Conservation (phyloP, 108 stramenopile genomes). For the Asterionellopsis glacialis region DNA sequence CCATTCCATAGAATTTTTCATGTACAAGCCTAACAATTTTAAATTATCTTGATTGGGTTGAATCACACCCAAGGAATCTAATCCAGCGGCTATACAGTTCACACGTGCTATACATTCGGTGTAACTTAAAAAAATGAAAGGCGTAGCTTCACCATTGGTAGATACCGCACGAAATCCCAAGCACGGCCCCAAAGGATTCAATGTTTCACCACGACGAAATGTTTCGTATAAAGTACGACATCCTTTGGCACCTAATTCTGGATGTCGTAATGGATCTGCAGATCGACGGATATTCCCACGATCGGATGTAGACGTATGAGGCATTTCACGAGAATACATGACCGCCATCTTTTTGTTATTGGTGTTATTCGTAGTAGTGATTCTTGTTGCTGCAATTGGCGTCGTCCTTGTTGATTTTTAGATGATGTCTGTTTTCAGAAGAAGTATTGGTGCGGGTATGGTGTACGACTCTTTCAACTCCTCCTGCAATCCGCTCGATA, state of each 20-base stretch:
- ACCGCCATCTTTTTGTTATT: no score
- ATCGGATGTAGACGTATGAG: constrained; percentile 27
- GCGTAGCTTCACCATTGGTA: constrained; percentile 76
- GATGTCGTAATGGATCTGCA: constrained; percentile 41
- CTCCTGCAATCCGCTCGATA: no score
- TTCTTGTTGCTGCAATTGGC: no score
- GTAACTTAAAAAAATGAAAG: constrained; percentile 76
- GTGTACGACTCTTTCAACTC: no score
- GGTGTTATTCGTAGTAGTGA: no score
- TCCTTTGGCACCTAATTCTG: constrained; percentile 56
- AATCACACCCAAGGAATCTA: constrained; percentile 58
- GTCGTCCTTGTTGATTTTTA: no score
- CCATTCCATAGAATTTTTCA: constrained; percentile 95
- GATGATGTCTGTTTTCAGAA: no score
- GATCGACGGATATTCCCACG: constrained; percentile 52
- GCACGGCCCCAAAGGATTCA: constrained; percentile 81
- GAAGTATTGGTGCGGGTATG: no score
- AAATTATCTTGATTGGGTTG: constrained; percentile 63
- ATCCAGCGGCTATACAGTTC: constrained; percentile 71
- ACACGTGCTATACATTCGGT: constrained; percentile 71
- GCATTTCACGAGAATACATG: constrained; percentile 31
- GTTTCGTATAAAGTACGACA: constrained; percentile 78
- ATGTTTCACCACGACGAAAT: constrained; percentile 56
- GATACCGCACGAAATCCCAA: constrained; percentile 73
- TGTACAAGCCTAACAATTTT: constrained; percentile 71